Evolutionary conservation across 2,329 filamentous ascomycete genomes (phyloP).

Genomic region (Ceratocystiopsis minuta): DNA sequence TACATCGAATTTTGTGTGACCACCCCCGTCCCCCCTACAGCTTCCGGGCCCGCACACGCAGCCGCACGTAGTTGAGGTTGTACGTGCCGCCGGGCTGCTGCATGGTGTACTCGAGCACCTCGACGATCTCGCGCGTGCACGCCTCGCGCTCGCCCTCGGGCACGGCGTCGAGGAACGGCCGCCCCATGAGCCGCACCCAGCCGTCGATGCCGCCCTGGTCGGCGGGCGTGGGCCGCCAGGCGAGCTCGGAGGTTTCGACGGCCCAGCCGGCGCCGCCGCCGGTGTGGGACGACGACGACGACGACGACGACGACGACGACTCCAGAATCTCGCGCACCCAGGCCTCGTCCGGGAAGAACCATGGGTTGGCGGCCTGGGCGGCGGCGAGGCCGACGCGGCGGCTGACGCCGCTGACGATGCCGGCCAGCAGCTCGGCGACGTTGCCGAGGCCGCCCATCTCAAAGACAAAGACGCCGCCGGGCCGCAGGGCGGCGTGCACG

Average conservation of each 20-base stretch:
- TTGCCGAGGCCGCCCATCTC: slow-evolving; percentile 60
- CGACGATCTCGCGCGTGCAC: slow-evolving; percentile 33
- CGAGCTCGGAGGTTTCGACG: slow-evolving; percentile 33
- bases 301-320: neutral
- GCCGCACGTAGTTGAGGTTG: slow-evolving; percentile 33
- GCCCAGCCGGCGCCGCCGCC: slow-evolving; percentile 15
- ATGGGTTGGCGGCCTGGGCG: slow-evolving; percentile 36
- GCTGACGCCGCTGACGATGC: slow-evolving; percentile 34
- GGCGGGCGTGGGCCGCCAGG: slow-evolving; percentile 46
- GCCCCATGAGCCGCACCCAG: slow-evolving; percentile 48
- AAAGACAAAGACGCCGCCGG: slow-evolving; percentile 42
- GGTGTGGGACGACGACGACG: slow-evolving; percentile 26
- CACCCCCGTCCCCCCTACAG: slow-evolving; percentile 2
- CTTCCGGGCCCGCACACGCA: slow-evolving; percentile 10
- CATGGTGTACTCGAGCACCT: slow-evolving; percentile 36
- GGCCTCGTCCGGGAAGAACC: slow-evolving; percentile 52
- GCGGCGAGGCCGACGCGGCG: slow-evolving; percentile 31
- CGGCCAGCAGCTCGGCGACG: slow-evolving; percentile 41
- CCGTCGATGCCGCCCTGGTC: slow-evolving; percentile 42
- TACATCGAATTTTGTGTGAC: too few relatives aligned
- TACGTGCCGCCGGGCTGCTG: slow-evolving; percentile 37
- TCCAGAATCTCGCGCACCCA: slow-evolving; percentile 32
- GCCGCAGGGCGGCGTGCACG: slow-evolving; percentile 31
- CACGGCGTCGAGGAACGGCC: slow-evolving; percentile 36
- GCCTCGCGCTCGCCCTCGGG: slow-evolving; percentile 27